Base-by-base conservation (phyloP, 495 filamentous ascomycete species). In the Aspergillus heteromorphus region DNA sequence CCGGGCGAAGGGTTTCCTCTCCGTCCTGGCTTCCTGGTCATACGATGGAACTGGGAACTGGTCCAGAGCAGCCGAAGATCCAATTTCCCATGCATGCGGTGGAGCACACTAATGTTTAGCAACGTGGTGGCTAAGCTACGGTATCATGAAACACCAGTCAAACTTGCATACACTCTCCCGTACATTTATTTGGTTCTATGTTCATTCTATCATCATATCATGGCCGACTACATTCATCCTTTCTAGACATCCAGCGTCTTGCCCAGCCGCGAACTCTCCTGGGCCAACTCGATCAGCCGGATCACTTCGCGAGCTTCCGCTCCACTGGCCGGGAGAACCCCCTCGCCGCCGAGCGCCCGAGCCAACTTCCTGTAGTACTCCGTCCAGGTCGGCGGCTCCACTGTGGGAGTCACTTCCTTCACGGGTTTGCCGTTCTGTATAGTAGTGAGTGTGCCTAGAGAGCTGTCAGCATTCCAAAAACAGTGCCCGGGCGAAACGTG, bases 321-420 rank as follows among this genome's bases (percentile, higher is more conserved):
- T 1, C 87, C 82, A 47, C 86, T 85, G 6, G 92, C 89, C 2
- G 87, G 88, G 14, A 89, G 74, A 6, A 82, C 76, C 18, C 82
- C 83, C 40, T 84, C 79, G 17, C 78, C 81, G 18, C 67, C 69
- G 16, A 93, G 73, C 31, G 88, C 86, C 40, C 83, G 75, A 1
- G 77, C 87, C 59, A 93, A 78, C 56, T 81, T 73, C 54, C 78
- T 74, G 71, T 92, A 96, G 63, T 90, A 85, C 66, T 82, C 82
- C 7, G 73, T 69, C 67, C 89, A 95, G 8, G 87, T 91, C 38
- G 80, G 76, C 2, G 87, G 86, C 63, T 83, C 74, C 0, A 87
- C 76, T 13, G 83, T 91, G 14, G 82, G 82, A 21, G 71, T 75
- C 1, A 72, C 60, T 49, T 81, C 70, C 51, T 65, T 70, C 48